Conservation (phyloP, 805 yeast genomes). For the Starmerella gropengiesseri region DNA sequence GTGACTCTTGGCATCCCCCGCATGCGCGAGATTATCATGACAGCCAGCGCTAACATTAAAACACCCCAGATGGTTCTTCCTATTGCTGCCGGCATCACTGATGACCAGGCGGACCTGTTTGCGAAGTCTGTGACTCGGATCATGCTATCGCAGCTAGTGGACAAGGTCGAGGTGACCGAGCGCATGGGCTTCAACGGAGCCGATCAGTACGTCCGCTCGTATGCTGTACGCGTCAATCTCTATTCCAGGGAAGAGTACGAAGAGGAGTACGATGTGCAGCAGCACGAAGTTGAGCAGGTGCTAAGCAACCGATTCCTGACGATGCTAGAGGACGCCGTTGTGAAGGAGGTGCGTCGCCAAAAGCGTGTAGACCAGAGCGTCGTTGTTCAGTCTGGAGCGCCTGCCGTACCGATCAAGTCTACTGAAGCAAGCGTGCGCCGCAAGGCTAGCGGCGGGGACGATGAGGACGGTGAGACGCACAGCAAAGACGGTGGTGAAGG, state of each 20-base stretch:
- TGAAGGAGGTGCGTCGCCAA: slow-evolving; percentile 75
- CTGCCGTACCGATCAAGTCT: slow-evolving; percentile 27
- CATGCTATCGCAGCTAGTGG: slow-evolving; percentile 77
- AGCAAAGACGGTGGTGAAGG: slow-evolving; percentile 27
- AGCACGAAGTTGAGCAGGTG: slow-evolving; percentile 63
- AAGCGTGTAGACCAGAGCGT: slow-evolving; percentile 36
- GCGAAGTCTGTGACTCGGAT: slow-evolving; percentile 82
- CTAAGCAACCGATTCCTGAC: slow-evolving; percentile 55
- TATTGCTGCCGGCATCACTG: slow-evolving; percentile 63
- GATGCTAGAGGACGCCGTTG: slow-evolving; percentile 59
- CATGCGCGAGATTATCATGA: slow-evolving; percentile 99
- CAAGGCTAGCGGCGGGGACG: slow-evolving; percentile 19
- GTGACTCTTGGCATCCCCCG: slow-evolving; percentile 99
- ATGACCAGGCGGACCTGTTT: slow-evolving; percentile 83
- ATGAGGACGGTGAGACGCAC: slow-evolving; percentile 25
- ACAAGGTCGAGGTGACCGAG: slow-evolving; percentile 75
- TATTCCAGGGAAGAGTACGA: slow-evolving; percentile 67
- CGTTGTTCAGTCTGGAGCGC: slow-evolving; percentile 33
- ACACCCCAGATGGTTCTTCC: slow-evolving; percentile 99
- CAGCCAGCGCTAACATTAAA: slow-evolving; percentile 88
- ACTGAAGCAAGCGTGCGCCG: slow-evolving; percentile 53
- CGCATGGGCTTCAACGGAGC: slow-evolving; percentile 55
- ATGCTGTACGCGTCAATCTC: slow-evolving; percentile 63
- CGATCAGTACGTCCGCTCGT: slow-evolving; percentile 48
- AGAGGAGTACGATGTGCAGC: slow-evolving; percentile 78